Conservation (phyloP, 495 filamentous ascomycete genomes). For the Aspergillus wentii region DNA sequence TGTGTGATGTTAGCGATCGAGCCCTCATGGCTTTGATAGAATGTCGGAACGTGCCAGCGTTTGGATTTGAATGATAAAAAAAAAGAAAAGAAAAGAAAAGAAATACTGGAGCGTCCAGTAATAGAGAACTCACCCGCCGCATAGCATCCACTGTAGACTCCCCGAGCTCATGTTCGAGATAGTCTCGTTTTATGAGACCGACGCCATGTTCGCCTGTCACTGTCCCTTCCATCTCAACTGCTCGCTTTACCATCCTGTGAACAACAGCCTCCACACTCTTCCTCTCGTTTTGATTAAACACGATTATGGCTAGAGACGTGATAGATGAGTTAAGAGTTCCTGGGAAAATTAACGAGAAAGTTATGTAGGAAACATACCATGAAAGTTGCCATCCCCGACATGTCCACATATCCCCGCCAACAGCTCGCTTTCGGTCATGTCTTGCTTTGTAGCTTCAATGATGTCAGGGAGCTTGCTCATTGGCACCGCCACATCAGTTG, state of each 20-base stretch:
- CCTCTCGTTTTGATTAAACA: constrained; percentile 48
- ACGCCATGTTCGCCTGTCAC: constrained; percentile 55
- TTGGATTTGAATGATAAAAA: too few relatives aligned
- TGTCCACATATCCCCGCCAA: constrained; percentile 61
- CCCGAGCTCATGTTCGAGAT: constrained; percentile 52
- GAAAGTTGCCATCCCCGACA: constrained; percentile 65
- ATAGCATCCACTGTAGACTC: constrained; percentile 55
- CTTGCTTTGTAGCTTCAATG: constrained; percentile 57
- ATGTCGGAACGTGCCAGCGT: too few relatives aligned
- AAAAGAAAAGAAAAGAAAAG: too few relatives aligned
- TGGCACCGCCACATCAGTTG: constrained; percentile 63
- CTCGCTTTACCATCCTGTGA: constrained; percentile 49
- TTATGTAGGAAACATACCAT: constrained; percentile 49
- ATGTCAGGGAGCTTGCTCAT: constrained; percentile 58
- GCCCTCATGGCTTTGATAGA: too few relatives aligned
- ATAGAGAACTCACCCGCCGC: constrained; percentile 47
- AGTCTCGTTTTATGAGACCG: constrained; percentile 51
- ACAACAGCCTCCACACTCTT: constrained; percentile 37
- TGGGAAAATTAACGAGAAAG: too few relatives aligned
- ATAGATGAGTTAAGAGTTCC: too few relatives aligned
- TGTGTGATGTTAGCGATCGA: constrained; percentile 6
- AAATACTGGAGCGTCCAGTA: too few relatives aligned
- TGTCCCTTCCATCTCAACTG: constrained; percentile 54
- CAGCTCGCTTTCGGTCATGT: constrained; percentile 51
- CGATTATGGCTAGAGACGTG: constrained; percentile 51